Base-by-base conservation (phyloP, 2,329 filamentous ascomycete species). In the Blastomyces percursus region DNA sequence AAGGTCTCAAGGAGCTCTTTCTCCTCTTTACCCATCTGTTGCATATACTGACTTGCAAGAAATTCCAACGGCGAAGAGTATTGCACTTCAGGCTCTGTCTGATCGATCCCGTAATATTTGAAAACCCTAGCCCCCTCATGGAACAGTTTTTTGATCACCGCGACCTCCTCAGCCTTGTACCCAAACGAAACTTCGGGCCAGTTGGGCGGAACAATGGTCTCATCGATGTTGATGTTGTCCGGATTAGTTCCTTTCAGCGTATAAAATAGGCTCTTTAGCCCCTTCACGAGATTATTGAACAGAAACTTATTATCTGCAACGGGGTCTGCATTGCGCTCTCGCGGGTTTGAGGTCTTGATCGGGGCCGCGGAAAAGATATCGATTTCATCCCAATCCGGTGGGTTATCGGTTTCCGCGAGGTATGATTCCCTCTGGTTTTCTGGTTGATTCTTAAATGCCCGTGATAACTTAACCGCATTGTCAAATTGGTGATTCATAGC, bases 1-100 rank as follows among this genome's bases (percentile, higher is more conserved):
- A 99, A 99, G 2, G 91, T 96, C 78, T 99, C 95, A 7, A 99
- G 81, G 9, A 99, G 82, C 61, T 99, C 94, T 74, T 99, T 99
- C 75, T 99, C 95, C 72, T 99, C 95, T 70, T 96, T 95, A 65
- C 86, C 89, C 73, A 91, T 96, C 0, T 91, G 93, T 51, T 94
- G 86, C 84, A 96, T 96, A 73, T 96, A 95, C 70, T 96, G 90
- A 69, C 94, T 96, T 21, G 91, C 90, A 81, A 96, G 90, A 70
- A 94, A 91, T 73, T 97, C 93, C 54, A 94, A 89, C 0, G 91
- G 88, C 0, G 91, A 92, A 60, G 88, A 83, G 69, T 90, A 89
- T 63, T 87, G 85, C 1, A 86, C 84, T 71, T 95, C 90, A 0
- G 83, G 79, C 0, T 83, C 79, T 0, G 88, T 82, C 71, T 93